A percentile compares a stretch with the other conserved stretches of the same genome.
Evolutionary conservation across 1,139 yeast genomes (phyloP).

Genomic region (Candida gigantensis): DNA sequence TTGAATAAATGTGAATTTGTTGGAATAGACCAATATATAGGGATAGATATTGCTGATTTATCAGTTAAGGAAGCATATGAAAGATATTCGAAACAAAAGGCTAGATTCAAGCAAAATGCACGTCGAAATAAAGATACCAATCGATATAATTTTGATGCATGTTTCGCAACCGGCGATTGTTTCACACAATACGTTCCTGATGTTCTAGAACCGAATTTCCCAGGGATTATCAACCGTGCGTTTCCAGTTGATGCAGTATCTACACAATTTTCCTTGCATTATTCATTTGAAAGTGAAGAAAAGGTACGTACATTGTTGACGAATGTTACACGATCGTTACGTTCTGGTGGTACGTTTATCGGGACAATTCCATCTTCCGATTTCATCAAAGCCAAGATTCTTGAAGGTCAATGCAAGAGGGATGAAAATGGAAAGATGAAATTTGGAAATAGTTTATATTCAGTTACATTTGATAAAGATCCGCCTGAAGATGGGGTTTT

Average conservation of each 20-base stretch:
- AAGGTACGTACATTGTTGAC: slow-evolving; percentile 71
- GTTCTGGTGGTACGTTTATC: slow-evolving; percentile 80
- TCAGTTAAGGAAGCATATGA: slow-evolving; percentile 82
- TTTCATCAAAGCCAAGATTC: slow-evolving; percentile 66
- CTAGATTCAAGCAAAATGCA: slow-evolving; percentile 32
- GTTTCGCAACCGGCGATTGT: slow-evolving; percentile 90
- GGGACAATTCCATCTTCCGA: slow-evolving; percentile 96
- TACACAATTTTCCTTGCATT: slow-evolving; percentile 89
- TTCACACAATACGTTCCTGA: slow-evolving; percentile 70
- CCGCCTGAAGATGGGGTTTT: slow-evolving; percentile 77
- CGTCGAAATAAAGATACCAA: slow-evolving; percentile 47
- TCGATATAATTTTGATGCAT: slow-evolving; percentile 65
- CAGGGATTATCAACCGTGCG: slow-evolving; percentile 54
- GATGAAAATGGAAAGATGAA: slow-evolving; percentile 44
- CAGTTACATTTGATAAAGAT: slow-evolving; percentile 72
- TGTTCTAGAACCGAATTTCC: slow-evolving; percentile 63
- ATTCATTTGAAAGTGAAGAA: slow-evolving; percentile 86
- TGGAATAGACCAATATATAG: slow-evolving; percentile 73
- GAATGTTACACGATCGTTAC: slow-evolving; percentile 75
- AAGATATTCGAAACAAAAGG: slow-evolving; percentile 57
- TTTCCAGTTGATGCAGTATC: slow-evolving; percentile 89
- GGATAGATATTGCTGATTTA: slow-evolving; percentile 88
- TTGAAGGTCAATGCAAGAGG: slow-evolving; percentile 40
- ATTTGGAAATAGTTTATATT: slow-evolving; percentile 86
- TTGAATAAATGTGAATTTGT: slow-evolving; percentile 84